Percentiles rank a stretch among this genome's conserved stretches.
Evolutionary conservation across 352 stramenopile species (phyloP).

Genomic region (Globisporangium paroecandrum): DNA sequence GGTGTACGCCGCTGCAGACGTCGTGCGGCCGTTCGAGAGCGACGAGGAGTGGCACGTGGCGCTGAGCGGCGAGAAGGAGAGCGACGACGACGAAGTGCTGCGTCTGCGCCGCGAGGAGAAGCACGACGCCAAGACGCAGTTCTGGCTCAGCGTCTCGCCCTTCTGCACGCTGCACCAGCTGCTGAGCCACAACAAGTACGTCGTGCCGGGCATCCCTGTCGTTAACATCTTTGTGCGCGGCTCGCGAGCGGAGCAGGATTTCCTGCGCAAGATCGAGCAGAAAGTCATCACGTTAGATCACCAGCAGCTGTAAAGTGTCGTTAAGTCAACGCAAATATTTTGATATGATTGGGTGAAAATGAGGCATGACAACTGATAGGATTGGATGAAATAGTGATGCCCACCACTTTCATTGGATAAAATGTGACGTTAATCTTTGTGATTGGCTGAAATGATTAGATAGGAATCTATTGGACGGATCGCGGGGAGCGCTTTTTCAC

Average conservation of each 20-base stretch:
- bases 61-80: constrained; percentile 71
- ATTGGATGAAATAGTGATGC: constrained; percentile 20
- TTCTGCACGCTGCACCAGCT: constrained; percentile 79
- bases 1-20: constrained; percentile 68
- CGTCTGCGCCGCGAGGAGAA: constrained; percentile 65
- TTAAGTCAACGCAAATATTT: neutral
- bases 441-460: constrained; percentile 11
- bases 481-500: constrained; percentile 7
- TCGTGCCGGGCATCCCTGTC: constrained; percentile 80
- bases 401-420: neutral
- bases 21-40: constrained; percentile 61
- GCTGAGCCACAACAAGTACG: constrained; percentile 69
- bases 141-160: constrained; percentile 74
- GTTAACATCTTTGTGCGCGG: constrained; percentile 80
- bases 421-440: neutral
- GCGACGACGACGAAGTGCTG: constrained; percentile 56
- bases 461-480: constrained; percentile 11
- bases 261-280: constrained; percentile 63
- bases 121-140: constrained; percentile 73
- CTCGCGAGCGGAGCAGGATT: constrained; percentile 57
- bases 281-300: constrained; percentile 49
- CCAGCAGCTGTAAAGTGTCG: constrained; percentile 16
- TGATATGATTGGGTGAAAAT: constrained; percentile 23
- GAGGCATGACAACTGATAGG: neutral
- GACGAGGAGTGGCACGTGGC: constrained; percentile 75